These are phyloP conservation scores for Echinosophora koreensis DNA, from an alignment of 306 rosid species.

Conservation along the genomic window DNA sequence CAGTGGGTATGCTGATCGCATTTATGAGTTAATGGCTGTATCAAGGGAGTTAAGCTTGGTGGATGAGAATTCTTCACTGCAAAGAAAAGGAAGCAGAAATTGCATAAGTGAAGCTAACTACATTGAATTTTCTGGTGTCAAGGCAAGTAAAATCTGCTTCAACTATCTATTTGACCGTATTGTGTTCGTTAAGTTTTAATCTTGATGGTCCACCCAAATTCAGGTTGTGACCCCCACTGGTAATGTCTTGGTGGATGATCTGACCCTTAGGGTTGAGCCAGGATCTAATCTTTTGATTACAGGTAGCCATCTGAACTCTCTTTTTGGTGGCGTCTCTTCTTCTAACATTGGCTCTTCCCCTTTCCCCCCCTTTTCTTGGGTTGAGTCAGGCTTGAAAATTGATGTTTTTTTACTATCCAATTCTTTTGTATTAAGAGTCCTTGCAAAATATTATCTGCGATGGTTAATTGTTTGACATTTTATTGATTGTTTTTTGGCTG, in stretches of 20 bases:
- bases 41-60: slow-evolving; percentile 82
- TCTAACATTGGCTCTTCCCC: neutral
- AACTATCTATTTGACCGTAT: slow-evolving; percentile 29
- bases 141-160: slow-evolving; percentile 58
- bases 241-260: slow-evolving; percentile 90
- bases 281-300: slow-evolving; percentile 98
- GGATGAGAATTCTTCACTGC: slow-evolving; percentile 65
- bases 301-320: slow-evolving; percentile 63
- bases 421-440: slow-evolving; percentile 23
- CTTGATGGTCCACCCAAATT: slow-evolving; percentile 39
- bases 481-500: slow-evolving; percentile 50
- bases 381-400: slow-evolving; percentile 54
- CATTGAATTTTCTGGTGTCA: slow-evolving; percentile 89
- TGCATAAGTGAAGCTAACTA: slow-evolving; percentile 91
- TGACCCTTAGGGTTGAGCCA: slow-evolving; percentile 83
- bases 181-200: slow-evolving; percentile 47
- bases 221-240: slow-evolving; percentile 98
- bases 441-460: slow-evolving; percentile 20
- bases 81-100: slow-evolving; percentile 65
- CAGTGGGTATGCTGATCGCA: slow-evolving; percentile 98
- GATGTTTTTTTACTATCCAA: slow-evolving; percentile 22
- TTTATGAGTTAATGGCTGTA: slow-evolving; percentile 81
- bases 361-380: slow-evolving; percentile 51
- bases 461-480: slow-evolving; percentile 41
- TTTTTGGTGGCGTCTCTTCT: neutral